Evolutionary conservation across 805 yeast species (phyloP).

Genomic region (Kodamaea laetipori): DNA sequence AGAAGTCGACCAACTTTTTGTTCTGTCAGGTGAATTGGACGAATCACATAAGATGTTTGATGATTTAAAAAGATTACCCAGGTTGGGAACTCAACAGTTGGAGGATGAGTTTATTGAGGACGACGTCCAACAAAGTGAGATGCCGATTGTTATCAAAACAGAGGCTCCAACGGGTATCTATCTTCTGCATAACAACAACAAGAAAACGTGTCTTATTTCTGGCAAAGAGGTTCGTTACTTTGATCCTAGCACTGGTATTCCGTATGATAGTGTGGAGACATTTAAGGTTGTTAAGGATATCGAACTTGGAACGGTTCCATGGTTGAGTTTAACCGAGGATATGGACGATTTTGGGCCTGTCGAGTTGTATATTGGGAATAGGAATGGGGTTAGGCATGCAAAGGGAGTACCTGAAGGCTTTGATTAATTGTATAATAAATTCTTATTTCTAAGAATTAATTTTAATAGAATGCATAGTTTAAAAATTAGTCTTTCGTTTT

Average conservation of each 20-base stretch:
- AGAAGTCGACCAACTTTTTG: slow-evolving; percentile 33
- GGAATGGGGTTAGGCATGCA: slow-evolving; percentile 68
- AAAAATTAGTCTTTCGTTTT: background rate
- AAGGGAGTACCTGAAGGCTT: slow-evolving; percentile 90
- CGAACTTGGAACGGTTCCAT: slow-evolving; percentile 50
- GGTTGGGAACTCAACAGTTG: slow-evolving; percentile 58
- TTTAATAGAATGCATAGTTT: background rate
- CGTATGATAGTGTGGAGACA: slow-evolving; percentile 83
- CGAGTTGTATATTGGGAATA: slow-evolving; percentile 43
- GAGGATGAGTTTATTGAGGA: slow-evolving; percentile 49
- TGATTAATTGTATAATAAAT: slow-evolving; percentile 30
- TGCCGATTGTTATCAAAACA: slow-evolving; percentile 53
- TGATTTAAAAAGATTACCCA: slow-evolving; percentile 51
- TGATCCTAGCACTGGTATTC: slow-evolving; percentile 87
- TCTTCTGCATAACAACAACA: slow-evolving; percentile 62
- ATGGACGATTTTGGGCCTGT: slow-evolving; percentile 55
- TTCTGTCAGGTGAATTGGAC: slow-evolving; percentile 34
- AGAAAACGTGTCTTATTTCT: slow-evolving; percentile 69
- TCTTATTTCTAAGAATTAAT: background rate
- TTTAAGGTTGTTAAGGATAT: slow-evolving; percentile 60
- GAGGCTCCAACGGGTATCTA: slow-evolving; percentile 76
- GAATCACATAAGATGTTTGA: slow-evolving; percentile 44
- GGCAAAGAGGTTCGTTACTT: slow-evolving; percentile 80
- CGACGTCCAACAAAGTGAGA: slow-evolving; percentile 39
- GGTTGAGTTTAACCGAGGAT: slow-evolving; percentile 53